Evolutionary conservation across 2,329 filamentous ascomycete species (phyloP).

Genomic region (Calonectria naviculata): DNA sequence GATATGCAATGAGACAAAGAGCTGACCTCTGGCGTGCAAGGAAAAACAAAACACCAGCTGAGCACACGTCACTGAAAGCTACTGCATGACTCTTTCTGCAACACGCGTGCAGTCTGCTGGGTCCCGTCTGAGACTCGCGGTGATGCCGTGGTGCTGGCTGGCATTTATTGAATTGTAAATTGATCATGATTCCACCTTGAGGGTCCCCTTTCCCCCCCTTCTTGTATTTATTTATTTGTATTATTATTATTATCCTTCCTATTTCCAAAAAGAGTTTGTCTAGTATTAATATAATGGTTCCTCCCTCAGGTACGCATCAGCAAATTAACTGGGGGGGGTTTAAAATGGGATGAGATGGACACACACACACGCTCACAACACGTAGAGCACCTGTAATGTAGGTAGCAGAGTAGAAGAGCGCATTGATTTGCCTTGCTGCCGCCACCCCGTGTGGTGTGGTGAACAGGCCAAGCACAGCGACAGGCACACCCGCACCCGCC

Average conservation of each 20-base stretch:
- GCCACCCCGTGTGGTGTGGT: constrained; percentile 4
- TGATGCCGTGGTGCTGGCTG: constrained; percentile 2
- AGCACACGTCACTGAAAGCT: background rate
- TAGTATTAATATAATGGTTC: background rate
- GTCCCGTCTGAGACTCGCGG: constrained; percentile 3
- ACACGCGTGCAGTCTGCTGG: background rate
- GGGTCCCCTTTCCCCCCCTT: background rate
- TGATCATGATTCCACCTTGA: background rate
- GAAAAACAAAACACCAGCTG: no score
- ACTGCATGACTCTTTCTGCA: constrained; percentile 3
- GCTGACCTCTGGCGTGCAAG: background rate
- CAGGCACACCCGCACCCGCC: background rate
- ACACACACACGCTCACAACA: background rate
- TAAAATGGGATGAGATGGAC: constrained; percentile 4
- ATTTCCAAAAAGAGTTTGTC: background rate
- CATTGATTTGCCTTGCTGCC: background rate
- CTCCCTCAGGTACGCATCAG: constrained; percentile 4
- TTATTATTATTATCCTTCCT: background rate
- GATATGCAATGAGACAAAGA: background rate
- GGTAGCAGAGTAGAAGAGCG: background rate
- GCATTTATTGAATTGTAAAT: constrained; percentile 9
- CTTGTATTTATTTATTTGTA: background rate
- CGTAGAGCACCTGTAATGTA: background rate
- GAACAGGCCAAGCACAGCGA: background rate
- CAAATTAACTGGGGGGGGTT: constrained; percentile 1